phyloP scores from a whole-genome alignment of 345 rosid species.

The Camelina laxa region DNA sequence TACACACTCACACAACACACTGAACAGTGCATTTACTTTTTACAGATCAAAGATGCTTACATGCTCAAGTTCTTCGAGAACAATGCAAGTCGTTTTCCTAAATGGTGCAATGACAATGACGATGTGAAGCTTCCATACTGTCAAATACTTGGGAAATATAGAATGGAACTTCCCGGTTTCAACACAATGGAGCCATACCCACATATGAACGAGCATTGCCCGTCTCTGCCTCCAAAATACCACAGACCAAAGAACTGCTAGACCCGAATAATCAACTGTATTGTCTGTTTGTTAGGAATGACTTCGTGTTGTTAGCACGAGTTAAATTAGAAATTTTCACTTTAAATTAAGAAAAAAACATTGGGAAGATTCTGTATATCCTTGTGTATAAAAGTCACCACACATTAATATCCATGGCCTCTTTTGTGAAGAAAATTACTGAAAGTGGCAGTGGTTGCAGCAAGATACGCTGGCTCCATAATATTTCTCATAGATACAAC shows the following conservation, averaged over 20 bases:
- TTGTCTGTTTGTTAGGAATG: constrained; percentile 34
- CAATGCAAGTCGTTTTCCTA: constrained; percentile 80
- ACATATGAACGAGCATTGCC: constrained; percentile 90
- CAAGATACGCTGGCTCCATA: background rate
- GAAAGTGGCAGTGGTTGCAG: background rate
- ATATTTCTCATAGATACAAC: constrained; percentile 10
- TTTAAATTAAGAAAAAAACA: background rate
- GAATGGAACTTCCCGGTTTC: constrained; percentile 94
- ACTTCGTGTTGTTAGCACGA: constrained; percentile 23
- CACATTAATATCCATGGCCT: background rate
- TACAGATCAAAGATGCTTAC: constrained; percentile 92
- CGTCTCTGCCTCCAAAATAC: constrained; percentile 89
- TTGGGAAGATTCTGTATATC: background rate
- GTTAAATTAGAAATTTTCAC: background rate
- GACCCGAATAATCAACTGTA: constrained; percentile 19
- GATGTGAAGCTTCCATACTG: constrained; percentile 81
- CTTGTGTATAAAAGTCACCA: background rate
- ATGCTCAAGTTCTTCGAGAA: constrained; percentile 70
- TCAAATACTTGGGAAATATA: constrained; percentile 86
- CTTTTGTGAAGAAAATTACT: background rate
- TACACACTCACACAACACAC: background rate
- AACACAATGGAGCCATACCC: constrained; percentile 87
- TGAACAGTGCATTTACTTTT: background rate
- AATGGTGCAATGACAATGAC: constrained; percentile 93
- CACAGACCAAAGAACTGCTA: constrained; percentile 67